Evolutionary conservation across 768 basidiomycete genomes (phyloP).

Genomic region (Dendrothele bispora): DNA sequence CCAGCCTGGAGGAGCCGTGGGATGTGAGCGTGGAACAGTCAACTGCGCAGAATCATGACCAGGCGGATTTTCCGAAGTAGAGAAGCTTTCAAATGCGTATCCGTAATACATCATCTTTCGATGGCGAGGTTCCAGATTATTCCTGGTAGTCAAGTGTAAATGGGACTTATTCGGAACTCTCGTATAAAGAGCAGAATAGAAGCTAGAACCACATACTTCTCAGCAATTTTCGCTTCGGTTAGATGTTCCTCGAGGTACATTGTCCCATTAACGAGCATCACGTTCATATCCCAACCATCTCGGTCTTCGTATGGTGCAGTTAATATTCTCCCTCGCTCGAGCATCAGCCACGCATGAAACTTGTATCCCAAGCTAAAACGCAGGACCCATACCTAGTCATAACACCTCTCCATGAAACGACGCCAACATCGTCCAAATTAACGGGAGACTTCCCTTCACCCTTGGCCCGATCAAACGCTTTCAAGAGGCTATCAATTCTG

Average conservation of each 20-base stretch:
- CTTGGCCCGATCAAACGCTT: constrained; percentile 50
- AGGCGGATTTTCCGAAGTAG: constrained; percentile 53
- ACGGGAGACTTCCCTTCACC: constrained; percentile 24
- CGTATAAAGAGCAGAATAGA: constrained; percentile 1
- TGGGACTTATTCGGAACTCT: neutral
- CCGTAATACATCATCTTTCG: constrained; percentile 75
- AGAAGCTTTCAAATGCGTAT: constrained; percentile 89
- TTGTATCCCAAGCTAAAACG: neutral
- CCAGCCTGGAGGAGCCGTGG: constrained; percentile 47
- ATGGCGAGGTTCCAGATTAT: constrained; percentile 63
- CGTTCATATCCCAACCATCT: constrained; percentile 80
- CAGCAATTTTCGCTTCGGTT: constrained; percentile 53
- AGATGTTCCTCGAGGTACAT: constrained; percentile 76
- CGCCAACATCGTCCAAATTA: constrained; percentile 44
- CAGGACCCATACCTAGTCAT: constrained; percentile 66
- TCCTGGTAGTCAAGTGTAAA: constrained; percentile 37
- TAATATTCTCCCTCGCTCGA: constrained; percentile 61
- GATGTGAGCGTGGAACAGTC: neutral
- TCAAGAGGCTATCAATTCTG: constrained; percentile 67
- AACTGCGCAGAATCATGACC: constrained; percentile 18
- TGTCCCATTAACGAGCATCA: constrained; percentile 71
- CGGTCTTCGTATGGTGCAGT: constrained; percentile 80
- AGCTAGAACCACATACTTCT: constrained; percentile 50
- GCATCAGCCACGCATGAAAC: constrained; percentile 9
- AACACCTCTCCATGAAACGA: constrained; percentile 78